Evolutionary conservation across 306 rosid species (phyloP), one percentile per base, ranked within the genome.

Genomic region (Vicia villosa): DNA sequence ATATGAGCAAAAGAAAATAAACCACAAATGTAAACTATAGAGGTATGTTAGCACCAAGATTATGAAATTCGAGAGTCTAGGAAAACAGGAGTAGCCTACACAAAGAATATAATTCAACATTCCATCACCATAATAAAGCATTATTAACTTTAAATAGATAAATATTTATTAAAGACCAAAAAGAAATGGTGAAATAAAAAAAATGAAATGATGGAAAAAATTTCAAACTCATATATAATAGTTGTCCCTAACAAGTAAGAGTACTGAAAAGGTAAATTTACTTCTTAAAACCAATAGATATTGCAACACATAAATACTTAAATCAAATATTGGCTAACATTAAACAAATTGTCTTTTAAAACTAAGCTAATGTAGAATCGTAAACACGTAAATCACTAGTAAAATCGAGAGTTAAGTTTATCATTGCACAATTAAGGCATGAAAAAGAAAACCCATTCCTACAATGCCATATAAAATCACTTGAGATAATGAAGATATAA

Each of bases 1-100:
- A 22, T 43, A 21, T 41, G n/a, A 52, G 59, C 59, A 52, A 10
- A 11, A 52, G 66, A 28, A 76, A 69, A 42, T 61, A 75, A 58
- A 60, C 12, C 12, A 8, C 19, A 57, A 36, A 8, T 43, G 22
- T 62, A 21, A 14, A 43, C 57, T 17, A 42, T 12, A 42, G 42
- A 63, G 36, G 19, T 20, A 52, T 8, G 36, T 19, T 24, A 40
- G 45, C 12, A 32, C 37, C 37, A 32, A 34, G 38, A 10, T 34
- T 34, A 10, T 34, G 10, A 34, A 34, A 34, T 10, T 34, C 38
- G 1, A 34, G 37, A 32, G 38, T 34, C 5, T 4, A 28, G 32
- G 32, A 28, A 28, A 28, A 28, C 32, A 28, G 32, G 32, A 4
- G 6, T 4, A 28, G 32, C 32, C 38, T 34, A 34, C 32, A 3